These are phyloP conservation scores for Alternaria tenuissima DNA, from an alignment of 2,329 filamentous ascomycete genomes.

Conservation along the genomic window DNA sequence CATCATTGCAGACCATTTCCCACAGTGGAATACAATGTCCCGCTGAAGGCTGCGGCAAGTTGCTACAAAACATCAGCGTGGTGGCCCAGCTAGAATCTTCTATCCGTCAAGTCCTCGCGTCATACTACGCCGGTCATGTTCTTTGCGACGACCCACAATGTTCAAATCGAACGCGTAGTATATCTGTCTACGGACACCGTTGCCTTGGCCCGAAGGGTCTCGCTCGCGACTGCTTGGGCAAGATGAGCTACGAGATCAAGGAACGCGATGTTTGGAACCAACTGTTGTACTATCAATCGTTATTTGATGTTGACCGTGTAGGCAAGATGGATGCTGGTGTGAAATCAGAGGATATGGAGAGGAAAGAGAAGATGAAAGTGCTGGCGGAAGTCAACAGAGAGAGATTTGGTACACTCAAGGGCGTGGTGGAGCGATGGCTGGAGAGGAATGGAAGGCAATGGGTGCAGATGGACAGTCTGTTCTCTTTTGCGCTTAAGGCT, in stretches of 20 bases:
- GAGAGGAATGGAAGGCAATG: conserved; percentile 90
- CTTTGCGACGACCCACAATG: conserved; percentile 90
- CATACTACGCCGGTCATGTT: conserved; percentile 93
- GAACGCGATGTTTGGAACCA: conserved; percentile 97
- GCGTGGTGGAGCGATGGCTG: conserved; percentile 81
- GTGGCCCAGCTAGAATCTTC: conserved; percentile 88
- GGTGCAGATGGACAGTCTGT: conserved; percentile 92
- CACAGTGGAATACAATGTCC: conserved; percentile 79
- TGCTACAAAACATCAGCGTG: conserved; percentile 75
- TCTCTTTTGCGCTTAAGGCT: conserved; percentile 64
- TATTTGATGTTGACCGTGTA: conserved; percentile 92
- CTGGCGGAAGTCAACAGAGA: conserved; percentile 83
- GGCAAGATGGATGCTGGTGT: conserved; percentile 59
- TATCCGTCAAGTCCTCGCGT: conserved; percentile 77
- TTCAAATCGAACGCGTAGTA: conserved; percentile 85
- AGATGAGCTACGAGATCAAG: conserved; percentile 85
- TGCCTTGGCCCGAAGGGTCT: conserved; percentile 89
- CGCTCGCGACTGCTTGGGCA: conserved; percentile 82
- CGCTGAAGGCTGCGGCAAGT: conserved; percentile 66
- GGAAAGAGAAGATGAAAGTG: conserved; percentile 65
- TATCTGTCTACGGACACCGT: conserved; percentile 89
- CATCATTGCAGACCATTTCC: conserved; percentile 58
- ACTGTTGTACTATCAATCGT: conserved; percentile 80
- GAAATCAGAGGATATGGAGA: conserved; percentile 61
- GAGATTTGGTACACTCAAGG: conserved; percentile 78